Evolutionary conservation across 768 basidiomycete species (phyloP).

Genomic region (Podaxis sp.): DNA sequence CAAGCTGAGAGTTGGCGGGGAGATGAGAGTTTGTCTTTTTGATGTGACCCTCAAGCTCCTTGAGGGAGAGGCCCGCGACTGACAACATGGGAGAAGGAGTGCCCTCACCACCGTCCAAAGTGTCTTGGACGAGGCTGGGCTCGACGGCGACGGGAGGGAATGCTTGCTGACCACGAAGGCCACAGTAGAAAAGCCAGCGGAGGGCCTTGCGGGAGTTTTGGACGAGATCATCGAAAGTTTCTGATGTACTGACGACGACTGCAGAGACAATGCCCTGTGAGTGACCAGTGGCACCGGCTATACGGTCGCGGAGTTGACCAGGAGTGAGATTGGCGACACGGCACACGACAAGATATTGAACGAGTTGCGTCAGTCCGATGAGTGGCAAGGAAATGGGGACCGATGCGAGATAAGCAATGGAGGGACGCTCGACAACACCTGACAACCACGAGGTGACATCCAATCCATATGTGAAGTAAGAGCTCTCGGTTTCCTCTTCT

Average conservation of each 20-base stretch:
- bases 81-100: constrained; percentile 92
- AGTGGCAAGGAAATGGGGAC: constrained; percentile 93
- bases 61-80: constrained; percentile 75
- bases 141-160: constrained; percentile 93
- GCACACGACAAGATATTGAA: constrained; percentile 85
- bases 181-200: constrained; percentile 91
- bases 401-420: constrained; percentile 84
- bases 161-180: constrained; percentile 88
- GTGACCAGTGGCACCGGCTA: constrained; percentile 92
- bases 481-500: constrained; percentile 51
- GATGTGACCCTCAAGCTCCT: constrained; percentile 79
- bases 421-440: constrained; percentile 65
- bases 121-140: constrained; percentile 82
- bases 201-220: constrained; percentile 80
- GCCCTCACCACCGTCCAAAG: constrained; percentile 92
- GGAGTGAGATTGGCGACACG: constrained; percentile 75
- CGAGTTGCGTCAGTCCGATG: constrained; percentile 94
- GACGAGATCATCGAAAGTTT: constrained; percentile 69
- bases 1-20: constrained; percentile 71
- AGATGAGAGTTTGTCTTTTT: constrained; percentile 86
- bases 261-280: constrained; percentile 97
- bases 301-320: constrained; percentile 70
- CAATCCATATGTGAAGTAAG: constrained; percentile 79
- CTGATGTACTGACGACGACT: constrained; percentile 81
- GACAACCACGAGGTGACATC: constrained; percentile 84